A percentile compares a stretch with the other conserved stretches of the same genome.
Evolutionary conservation across 192 early-diverging fungal genomes (phyloP).

Genomic region (Backusella australiensis): DNA sequence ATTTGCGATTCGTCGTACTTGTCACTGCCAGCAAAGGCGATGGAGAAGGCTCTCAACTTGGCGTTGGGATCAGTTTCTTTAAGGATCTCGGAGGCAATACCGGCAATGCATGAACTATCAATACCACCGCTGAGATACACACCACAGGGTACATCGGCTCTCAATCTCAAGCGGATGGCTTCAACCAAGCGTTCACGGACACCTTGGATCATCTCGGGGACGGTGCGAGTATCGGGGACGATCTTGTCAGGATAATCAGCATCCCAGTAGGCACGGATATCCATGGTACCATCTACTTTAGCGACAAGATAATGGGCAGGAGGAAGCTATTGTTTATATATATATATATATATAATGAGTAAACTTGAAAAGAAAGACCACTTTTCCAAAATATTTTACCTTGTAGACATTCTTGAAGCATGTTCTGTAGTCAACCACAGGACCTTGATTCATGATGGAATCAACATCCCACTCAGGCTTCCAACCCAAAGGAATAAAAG

Average conservation of each 20-base stretch:
- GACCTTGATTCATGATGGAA: neutral
- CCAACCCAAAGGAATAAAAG: slow-evolving; percentile 18
- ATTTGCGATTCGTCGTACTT: slow-evolving; percentile 16
- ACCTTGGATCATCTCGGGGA: slow-evolving; percentile 19
- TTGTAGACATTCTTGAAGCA: slow-evolving; percentile 24
- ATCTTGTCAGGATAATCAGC: slow-evolving; percentile 21
- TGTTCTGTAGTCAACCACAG: slow-evolving; percentile 9
- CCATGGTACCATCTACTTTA: slow-evolving; percentile 2
- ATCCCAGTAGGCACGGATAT: slow-evolving; percentile 12
- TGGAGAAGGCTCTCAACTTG: slow-evolving; percentile 11
- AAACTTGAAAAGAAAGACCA: too few relatives aligned
- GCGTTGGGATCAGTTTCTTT: slow-evolving; percentile 16
- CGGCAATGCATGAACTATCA: slow-evolving; percentile 16
- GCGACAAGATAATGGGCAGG: slow-evolving; percentile 12
- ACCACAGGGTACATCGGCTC: slow-evolving; percentile 18
- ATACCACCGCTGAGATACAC: slow-evolving; percentile 19
- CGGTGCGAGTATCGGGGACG: slow-evolving; percentile 8
- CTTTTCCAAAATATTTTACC: neutral
- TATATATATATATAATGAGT: too few relatives aligned
- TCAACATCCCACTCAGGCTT: slow-evolving; percentile 19
- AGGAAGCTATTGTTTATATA: slow-evolving; percentile 1
- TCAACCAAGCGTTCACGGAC: slow-evolving; percentile 21
- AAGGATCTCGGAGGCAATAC: slow-evolving; percentile 14
- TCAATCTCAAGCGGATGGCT: slow-evolving; percentile 12
- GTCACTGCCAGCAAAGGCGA: slow-evolving; percentile 12